Evolutionary conservation across 192 early-diverging fungal species (phyloP).

Genomic region (Obelidium mucronatum): DNA sequence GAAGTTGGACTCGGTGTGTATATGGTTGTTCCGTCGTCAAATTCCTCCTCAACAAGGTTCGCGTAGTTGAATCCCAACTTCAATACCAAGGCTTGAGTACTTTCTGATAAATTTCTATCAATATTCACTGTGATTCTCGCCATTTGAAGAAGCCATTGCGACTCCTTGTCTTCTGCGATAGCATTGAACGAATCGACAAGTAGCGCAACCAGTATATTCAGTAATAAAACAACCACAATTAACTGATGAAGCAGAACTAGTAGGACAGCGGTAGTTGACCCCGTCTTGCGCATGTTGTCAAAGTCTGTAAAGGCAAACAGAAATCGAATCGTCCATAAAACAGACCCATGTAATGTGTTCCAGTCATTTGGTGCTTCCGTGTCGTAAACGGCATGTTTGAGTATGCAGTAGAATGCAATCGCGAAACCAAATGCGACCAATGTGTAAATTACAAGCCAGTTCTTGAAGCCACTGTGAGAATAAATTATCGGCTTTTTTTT

Average conservation of each 20-base stretch:
- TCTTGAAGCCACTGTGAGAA: no score
- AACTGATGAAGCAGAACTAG: constrained; percentile 1
- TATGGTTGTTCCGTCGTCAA: background rate
- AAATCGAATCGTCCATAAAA: constrained; percentile 27
- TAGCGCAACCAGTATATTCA: constrained; percentile 24
- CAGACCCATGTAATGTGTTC: background rate
- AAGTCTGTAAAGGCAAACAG: background rate
- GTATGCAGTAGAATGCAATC: background rate
- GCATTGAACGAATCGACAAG: constrained; percentile 8
- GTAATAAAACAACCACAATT: background rate
- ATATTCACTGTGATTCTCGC: constrained; percentile 12
- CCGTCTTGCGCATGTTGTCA: constrained; percentile 1
- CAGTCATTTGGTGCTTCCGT: background rate
- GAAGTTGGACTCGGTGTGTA: background rate
- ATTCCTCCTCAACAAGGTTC: background rate
- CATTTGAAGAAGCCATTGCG: constrained; percentile 29
- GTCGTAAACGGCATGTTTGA: constrained; percentile 6
- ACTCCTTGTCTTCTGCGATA: constrained; percentile 5
- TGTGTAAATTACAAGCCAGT: constrained; percentile 20
- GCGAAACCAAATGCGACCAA: constrained; percentile 4
- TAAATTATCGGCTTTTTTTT: background rate
- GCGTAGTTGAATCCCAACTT: background rate
- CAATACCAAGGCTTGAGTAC: background rate
- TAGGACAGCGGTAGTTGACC: background rate
- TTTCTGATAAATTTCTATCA: background rate